Base-by-base conservation (phyloP, 345 rosid species). In the Salix dunnii region DNA sequence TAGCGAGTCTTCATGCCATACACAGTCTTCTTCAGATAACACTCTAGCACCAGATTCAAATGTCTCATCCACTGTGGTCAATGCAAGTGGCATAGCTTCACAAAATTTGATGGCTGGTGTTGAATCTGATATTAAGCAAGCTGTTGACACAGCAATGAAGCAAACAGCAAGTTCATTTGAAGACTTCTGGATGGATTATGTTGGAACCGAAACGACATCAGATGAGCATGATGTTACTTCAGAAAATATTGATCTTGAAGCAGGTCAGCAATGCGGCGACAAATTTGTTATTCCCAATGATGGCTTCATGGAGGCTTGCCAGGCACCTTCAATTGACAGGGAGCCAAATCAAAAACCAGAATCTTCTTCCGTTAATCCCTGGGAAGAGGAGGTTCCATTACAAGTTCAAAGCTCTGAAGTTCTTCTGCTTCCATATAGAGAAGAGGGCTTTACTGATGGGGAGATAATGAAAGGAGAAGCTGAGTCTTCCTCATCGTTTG, bases 361-460 rank as follows among this genome's bases (percentile, higher is more conserved):
- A 43, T 80, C 82, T 53, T 85, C 91, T 82, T 88, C 92, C 40
- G 84, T 75, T 76, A 88, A 90, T 85, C 84, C 87, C 73, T 84
- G 88, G 87, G 91, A 92, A 66, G 96, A 91, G 36, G 93, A 91
- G 82, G 88, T 80, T 65, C 96, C 94, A 35, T 74, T 83, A 74
- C 77, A 79, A 82, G 91, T 89, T 74, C 85, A 81, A 82, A 88
- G 88, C 79, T 88, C 96, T 23, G 88, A 88, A 80, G 86, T 96
- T 83, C 80, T 92, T 62, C 78, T 92, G 81, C 92, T 94, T 84
- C 97, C 97, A 7, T 94, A 87, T 80, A 82, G 84, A 81, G 97
- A 90, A 81, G 92, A 89, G 72, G 79, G 78, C 76, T 73, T 80
- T 42, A 68, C 61, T 71, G 49, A 72, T 13, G 81, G 69, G 40